Evolutionary conservation across 495 filamentous ascomycete genomes (phyloP), one percentile per base, ranked within the genome.

Genomic region (Xanthoparmelia taractica): DNA sequence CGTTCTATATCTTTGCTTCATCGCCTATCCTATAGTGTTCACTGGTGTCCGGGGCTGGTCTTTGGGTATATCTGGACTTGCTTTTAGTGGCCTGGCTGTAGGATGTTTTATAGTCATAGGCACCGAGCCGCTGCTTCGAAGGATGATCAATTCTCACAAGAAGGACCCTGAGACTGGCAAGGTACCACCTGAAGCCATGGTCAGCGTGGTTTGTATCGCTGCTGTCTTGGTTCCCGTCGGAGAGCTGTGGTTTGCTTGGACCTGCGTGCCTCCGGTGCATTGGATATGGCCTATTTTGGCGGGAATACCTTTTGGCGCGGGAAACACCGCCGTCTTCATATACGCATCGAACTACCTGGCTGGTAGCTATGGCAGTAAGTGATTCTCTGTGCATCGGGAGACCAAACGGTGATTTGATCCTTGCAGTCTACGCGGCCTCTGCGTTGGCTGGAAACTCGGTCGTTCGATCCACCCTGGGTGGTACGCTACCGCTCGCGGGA

Each of bases 1-100:
- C 20, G 90, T 92, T 58, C 78, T 96, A 0, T 95, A 95, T 71
- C 81, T 95, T 40, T 92, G 90, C 74, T 96, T 95, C 74, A 83
- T 91, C 23, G 87, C 89, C 20, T 87, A 85, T 67, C 91, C 91
- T 2, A 85, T 92, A 43, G 84, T 94, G 60, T 94, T 93, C 73
- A 74, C 78, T 20, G 74, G 85, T 5, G 76, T 89, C 59, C 86
- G 90, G 18, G 85, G 85, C 60, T 95, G 90, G 90, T 76, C 76
- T 7, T 74, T 83, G 2, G 83, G 86, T 23, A 66, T 87, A 23
- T 82, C 85, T 0, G 90, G 90, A 2, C 83, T 94, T 3, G 77
- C 88, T 15, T 94, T 91, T 72, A 70, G 83, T 1, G 89, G 90
- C 8, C 91, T 96, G 55, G 89, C 88, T 25, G 72, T 86, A 48